Percentiles rank a stretch among this genome's conserved stretches.
Conservation (phyloP, 75 land plant genomes). For the Cryptomeria japonica region DNA sequence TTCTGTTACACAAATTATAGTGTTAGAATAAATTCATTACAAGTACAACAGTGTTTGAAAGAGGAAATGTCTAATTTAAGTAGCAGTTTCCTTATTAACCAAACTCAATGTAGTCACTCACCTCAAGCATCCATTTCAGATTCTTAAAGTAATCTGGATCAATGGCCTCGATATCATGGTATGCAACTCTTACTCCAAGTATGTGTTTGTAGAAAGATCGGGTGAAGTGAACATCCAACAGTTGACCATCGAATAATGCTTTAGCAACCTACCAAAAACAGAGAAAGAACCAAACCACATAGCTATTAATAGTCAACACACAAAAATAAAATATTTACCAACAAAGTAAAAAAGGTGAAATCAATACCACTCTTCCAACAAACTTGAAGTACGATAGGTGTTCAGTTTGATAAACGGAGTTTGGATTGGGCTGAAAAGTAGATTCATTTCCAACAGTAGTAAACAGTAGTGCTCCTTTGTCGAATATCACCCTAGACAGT, state of each 20-base stretch:
- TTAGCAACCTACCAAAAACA: slow-evolving; percentile 57
- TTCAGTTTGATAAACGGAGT: slow-evolving; percentile 81
- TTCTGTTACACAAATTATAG: slow-evolving; percentile 35
- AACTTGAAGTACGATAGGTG: slow-evolving; percentile 85
- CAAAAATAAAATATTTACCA: background rate
- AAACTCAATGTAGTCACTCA: slow-evolving; percentile 12
- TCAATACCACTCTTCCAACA: slow-evolving; percentile 78
- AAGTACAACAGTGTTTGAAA: background rate
- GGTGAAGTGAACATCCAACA: slow-evolving; percentile 78
- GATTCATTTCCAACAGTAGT: slow-evolving; percentile 79
- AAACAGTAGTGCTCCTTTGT: slow-evolving; percentile 80
- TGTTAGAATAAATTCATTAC: background rate
- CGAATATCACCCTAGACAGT: slow-evolving; percentile 76
- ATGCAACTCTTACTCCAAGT: slow-evolving; percentile 77
- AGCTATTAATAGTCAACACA: background rate
- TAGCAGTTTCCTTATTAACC: background rate
- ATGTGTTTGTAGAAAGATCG: slow-evolving; percentile 87
- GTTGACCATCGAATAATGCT: slow-evolving; percentile 87
- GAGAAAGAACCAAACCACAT: background rate
- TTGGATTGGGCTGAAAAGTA: slow-evolving; percentile 83
- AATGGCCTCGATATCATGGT: slow-evolving; percentile 82
- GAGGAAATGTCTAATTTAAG: background rate
- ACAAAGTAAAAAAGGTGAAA: background rate
- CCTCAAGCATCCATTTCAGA: slow-evolving; percentile 85
- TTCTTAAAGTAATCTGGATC: slow-evolving; percentile 82